These are phyloP conservation scores for Salvia splendens DNA, from an alignment of 257 asterid species.

Conservation along the genomic window DNA sequence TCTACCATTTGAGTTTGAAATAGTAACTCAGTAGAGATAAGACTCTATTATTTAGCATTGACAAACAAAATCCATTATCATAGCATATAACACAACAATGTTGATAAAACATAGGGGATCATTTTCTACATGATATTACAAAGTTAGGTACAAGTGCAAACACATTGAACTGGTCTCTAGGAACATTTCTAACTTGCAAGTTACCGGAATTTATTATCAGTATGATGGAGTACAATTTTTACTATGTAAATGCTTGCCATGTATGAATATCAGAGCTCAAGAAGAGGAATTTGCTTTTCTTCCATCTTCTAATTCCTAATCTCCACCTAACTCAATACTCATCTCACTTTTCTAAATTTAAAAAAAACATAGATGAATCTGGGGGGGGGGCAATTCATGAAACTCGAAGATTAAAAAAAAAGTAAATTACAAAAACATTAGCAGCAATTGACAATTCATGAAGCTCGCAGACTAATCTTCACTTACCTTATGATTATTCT, in stretches of 20 bases:
- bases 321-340: neutral
- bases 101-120: neutral
- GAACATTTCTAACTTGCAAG: constrained; percentile 1
- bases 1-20: neutral
- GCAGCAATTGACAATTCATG: neutral
- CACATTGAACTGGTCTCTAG: neutral
- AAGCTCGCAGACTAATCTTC: neutral
- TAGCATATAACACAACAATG: too few species aligned
- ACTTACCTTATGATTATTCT: neutral
- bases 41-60: constrained; percentile 5
- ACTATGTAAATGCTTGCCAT: neutral
- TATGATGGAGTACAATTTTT: neutral
- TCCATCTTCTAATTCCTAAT: neutral
- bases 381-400: neutral
- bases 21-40: neutral
- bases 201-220: neutral
- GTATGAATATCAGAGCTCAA: neutral
- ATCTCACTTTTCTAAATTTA: neutral
- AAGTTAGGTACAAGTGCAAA: too few species aligned
- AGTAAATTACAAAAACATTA: neutral
- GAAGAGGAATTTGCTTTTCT: neutral
- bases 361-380: neutral
- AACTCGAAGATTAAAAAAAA: neutral
- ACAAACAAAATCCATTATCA: neutral
- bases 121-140: neutral